Percentiles rank a stretch among this genome's conserved stretches.
Conservation (phyloP, 2,329 filamentous ascomycete species). For the Aaosphaeria arxii region DNA sequence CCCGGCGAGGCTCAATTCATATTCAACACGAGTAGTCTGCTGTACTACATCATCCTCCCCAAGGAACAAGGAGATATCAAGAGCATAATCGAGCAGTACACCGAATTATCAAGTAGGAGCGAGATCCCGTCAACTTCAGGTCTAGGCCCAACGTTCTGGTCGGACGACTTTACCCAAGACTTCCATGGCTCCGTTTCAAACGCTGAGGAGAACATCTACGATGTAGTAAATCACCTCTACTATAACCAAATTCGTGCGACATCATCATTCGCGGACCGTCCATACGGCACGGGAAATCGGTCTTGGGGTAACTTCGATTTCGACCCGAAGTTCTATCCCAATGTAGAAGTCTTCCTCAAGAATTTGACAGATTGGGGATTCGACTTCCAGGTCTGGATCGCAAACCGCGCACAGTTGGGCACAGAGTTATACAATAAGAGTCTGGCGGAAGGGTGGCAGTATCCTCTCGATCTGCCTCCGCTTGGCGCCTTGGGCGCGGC, state of each 20-base stretch:
- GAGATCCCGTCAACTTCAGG: constrained; percentile 31
- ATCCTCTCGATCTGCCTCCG: constrained; percentile 16
- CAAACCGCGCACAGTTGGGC: constrained; percentile 31
- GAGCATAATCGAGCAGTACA: constrained; percentile 24
- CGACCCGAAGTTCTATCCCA: constrained; percentile 31
- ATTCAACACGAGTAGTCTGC: constrained; percentile 25
- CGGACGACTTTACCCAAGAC: constrained; percentile 32
- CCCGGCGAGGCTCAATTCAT: constrained; percentile 23
- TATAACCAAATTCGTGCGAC: constrained; percentile 30
- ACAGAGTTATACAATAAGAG: constrained; percentile 34
- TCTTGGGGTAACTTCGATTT: constrained; percentile 39
- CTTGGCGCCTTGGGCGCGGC: constrained; percentile 30
- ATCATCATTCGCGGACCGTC: constrained; percentile 32
- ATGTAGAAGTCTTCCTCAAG: constrained; percentile 26
- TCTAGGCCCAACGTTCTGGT: constrained; percentile 36
- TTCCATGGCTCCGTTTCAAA: constrained; percentile 31
- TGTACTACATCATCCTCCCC: constrained; percentile 31
- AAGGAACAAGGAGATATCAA: constrained; percentile 11
- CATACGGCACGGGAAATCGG: constrained; percentile 26
- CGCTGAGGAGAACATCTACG: constrained; percentile 33
- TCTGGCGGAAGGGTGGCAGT: constrained; percentile 28
- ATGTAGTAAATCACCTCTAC: constrained; percentile 32
- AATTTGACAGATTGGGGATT: constrained; percentile 30
- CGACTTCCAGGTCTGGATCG: constrained; percentile 38
- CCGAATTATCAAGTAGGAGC: constrained; percentile 20